Conservation (phyloP, 176 grass and related monocot species). For the Echinochloa phyllopogon region DNA sequence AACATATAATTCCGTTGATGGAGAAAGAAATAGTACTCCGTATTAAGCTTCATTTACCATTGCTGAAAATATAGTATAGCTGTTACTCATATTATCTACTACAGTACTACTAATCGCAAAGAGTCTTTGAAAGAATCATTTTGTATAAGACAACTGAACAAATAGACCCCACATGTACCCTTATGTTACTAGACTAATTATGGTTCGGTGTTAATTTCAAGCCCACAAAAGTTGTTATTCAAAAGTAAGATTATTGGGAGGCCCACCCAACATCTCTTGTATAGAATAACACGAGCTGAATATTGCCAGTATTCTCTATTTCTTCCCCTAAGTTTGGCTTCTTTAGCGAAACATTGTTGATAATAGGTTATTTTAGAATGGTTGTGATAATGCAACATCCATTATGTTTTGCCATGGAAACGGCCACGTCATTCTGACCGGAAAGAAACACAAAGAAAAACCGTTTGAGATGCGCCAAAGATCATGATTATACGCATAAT, state of each 20-base stretch:
- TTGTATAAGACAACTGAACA: neutral
- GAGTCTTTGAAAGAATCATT: neutral
- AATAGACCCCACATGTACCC: neutral
- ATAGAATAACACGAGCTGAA: neutral
- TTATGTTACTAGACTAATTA: neutral
- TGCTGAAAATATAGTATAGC: too few species aligned
- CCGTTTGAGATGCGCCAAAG: neutral
- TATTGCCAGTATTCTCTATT: neutral
- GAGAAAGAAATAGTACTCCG: neutral
- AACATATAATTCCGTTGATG: too few species aligned
- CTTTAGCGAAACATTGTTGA: neutral
- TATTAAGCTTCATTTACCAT: too few species aligned
- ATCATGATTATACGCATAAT: accelerated
- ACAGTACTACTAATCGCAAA: neutral
- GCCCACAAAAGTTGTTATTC: neutral
- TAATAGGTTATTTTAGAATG: neutral
- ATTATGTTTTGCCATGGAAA: neutral
- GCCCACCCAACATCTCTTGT: neutral
- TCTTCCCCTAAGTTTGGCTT: neutral
- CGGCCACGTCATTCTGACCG: neutral
- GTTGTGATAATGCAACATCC: neutral
- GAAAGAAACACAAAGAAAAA: neutral
- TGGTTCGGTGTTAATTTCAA: neutral
- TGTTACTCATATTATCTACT: too few species aligned
- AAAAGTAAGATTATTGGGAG: neutral